Evolutionary conservation across 2,329 filamentous ascomycete genomes (phyloP), one percentile per base, ranked within the genome.

Genomic region (Cryphonectria parasitica): DNA sequence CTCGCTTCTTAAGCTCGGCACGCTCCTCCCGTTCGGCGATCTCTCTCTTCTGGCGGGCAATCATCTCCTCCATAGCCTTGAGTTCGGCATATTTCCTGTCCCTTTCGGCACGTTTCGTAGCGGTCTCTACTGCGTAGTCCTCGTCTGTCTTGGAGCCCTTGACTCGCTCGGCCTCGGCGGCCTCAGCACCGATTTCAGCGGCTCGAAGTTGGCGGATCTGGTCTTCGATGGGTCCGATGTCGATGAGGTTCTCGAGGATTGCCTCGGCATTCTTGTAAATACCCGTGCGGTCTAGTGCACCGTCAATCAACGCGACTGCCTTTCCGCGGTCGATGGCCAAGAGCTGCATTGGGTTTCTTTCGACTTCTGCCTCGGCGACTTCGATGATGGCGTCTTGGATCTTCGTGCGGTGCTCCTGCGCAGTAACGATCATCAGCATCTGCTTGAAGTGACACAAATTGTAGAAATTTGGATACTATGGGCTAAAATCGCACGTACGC

Each of bases 241-340:
- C 89, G 70, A 95, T 91, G 71, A 94, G 83, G 39, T 86, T 83
- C 71, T 90, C 87, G 64, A 95, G 89, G 65, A 90, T 87, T 10
- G 86, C 84, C 75, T 92, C 89, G 0, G 91, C 91, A 75, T 88
- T 88, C 71, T 91, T 88, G 76, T 95, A 96, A 39, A 94, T 89
- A 36, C 91, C 91, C 28, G 89, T 91, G 72, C 93, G 89, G 76
- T 95, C 92, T 25, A 93, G 87, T 0, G 91, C 91, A 69, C 93
- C 92, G 78, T 95, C 92, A 56, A 95, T 90, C 5, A 97, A 86
- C 0, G 91, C 89, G 1, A 90, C 89, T 4, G 92, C 91, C 78
- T 94, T 92, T 71, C 88, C 85, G 25, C 91, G 90, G 76, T 94
- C 91, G 66, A 93, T 87, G 22, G 90, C 90, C 4, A 95, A 86